Conservation (phyloP, 306 rosid species). For the Elaeagnus macrophylla region DNA sequence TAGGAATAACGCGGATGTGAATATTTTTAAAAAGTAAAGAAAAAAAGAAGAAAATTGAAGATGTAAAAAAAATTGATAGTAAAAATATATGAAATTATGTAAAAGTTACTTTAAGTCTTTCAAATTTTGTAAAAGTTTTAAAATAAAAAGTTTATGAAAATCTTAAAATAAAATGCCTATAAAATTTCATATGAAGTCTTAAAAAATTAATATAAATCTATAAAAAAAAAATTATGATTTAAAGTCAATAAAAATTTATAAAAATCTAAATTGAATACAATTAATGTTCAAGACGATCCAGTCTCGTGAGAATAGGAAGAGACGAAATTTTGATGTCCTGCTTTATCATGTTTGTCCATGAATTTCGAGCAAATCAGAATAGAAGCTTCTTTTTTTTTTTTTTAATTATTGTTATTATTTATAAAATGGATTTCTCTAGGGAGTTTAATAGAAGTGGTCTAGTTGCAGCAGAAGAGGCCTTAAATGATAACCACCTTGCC, state of each 20-base stretch:
- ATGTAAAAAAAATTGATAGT: too few relatives aligned
- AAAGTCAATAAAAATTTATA: too few relatives aligned
- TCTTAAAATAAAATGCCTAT: too few relatives aligned
- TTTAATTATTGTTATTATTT: not conserved
- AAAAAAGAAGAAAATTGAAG: too few relatives aligned
- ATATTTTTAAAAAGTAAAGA: too few relatives aligned
- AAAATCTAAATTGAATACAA: too few relatives aligned
- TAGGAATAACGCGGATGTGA: too few relatives aligned
- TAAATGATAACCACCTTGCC: slow-evolving; percentile 18
- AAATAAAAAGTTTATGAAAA: too few relatives aligned
- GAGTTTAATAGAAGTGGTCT: not conserved
- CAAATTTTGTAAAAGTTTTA: too few relatives aligned
- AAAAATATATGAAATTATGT: too few relatives aligned
- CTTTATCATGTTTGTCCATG: slow-evolving; percentile 11
- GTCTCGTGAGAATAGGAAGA: slow-evolving; percentile 29
- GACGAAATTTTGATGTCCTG: slow-evolving; percentile 11
- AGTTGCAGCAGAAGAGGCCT: not conserved
- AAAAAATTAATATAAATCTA: not conserved
- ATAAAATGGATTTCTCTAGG: not conserved
- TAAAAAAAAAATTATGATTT: not conserved
- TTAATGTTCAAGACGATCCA: slow-evolving; percentile 29
- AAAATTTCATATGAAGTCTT: too few relatives aligned
- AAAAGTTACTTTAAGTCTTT: too few relatives aligned
- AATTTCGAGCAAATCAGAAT: not conserved
- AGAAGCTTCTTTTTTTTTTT: not conserved